Conservation (phyloP, 1,139 yeast species). For the Hanseniaspora gamundiae region DNA sequence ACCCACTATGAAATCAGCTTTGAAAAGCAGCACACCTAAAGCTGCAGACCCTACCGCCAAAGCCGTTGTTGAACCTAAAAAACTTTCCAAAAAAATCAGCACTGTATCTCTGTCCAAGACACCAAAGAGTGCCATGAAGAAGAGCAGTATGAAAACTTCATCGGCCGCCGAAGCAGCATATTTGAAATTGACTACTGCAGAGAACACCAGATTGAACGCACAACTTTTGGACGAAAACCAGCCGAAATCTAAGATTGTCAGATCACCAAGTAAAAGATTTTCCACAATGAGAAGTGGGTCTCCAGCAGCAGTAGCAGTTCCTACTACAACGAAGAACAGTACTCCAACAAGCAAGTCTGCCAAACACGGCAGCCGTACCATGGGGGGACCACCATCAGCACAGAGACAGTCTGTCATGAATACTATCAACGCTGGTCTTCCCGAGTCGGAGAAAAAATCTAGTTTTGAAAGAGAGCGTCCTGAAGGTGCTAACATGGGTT, state of each 20-base stretch:
- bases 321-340: not conserved
- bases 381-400: not conserved
- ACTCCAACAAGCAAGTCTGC: not conserved
- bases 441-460: conserved; percentile 31
- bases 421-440: conserved; percentile 17
- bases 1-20: conserved; percentile 43
- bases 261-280: conserved; percentile 7
- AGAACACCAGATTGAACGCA: conserved; percentile 62
- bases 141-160: not conserved
- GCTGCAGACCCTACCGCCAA: not conserved
- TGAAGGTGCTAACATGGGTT: conserved; percentile 23
- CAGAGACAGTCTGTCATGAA: not conserved
- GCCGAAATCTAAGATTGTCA: conserved; percentile 6
- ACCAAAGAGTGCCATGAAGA: conserved; percentile 2
- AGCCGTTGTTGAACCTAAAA: conserved; percentile 15
- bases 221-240: conserved; percentile 33
- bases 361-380: not conserved
- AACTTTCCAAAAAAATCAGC: conserved; percentile 9
- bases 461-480: conserved; percentile 40
- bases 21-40: conserved; percentile 30
- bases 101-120: conserved; percentile 9
- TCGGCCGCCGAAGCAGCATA: conserved; percentile 50
- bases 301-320: not conserved
- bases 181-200: conserved; percentile 60
- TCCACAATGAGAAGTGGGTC: conserved; percentile 5